Evolutionary conservation across 2,329 filamentous ascomycete species (phyloP).

Genomic region (Cercospora sp.): DNA sequence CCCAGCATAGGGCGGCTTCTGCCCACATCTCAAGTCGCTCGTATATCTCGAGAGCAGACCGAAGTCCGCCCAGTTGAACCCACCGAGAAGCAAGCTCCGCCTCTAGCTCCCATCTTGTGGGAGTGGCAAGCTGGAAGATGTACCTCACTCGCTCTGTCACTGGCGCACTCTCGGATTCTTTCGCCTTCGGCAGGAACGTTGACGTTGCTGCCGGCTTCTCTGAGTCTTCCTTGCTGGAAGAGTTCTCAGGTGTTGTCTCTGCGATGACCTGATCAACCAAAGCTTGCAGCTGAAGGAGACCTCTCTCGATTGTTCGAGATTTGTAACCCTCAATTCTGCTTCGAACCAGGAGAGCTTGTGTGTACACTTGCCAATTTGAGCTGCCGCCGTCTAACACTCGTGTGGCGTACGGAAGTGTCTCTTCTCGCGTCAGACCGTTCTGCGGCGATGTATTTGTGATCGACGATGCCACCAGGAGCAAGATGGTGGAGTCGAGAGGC

Average conservation of each 20-base stretch:
- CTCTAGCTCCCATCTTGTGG: conserved; percentile 90
- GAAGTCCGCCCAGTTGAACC: conserved; percentile 81
- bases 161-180: conserved; percentile 74
- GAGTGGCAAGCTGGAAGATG: conserved; percentile 78
- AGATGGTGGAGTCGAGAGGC: conserved; percentile 83
- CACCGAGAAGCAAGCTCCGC: conserved; percentile 91
- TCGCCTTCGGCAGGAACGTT: conserved; percentile 77
- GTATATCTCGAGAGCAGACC: conserved; percentile 93
- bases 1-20: conserved; percentile 88
- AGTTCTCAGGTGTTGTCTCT: conserved; percentile 58
- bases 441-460: conserved; percentile 85
- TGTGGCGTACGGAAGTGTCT: conserved; percentile 86
- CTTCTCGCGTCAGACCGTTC: conserved; percentile 85
- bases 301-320: conserved; percentile 83
- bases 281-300: conserved; percentile 88
- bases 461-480: conserved; percentile 77
- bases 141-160: conserved; percentile 76
- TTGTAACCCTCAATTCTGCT: conserved; percentile 87
- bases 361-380: conserved; percentile 98
- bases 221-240: conserved; percentile 28
- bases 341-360: conserved; percentile 84
- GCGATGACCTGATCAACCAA: conserved; percentile 93
- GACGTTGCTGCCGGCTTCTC: conserved; percentile 53
- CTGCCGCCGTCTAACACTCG: conserved; percentile 84
- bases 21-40: conserved; percentile 91